Base-by-base conservation (phyloP, 768 basidiomycete species). In the Lactifluus rugatus region DNA sequence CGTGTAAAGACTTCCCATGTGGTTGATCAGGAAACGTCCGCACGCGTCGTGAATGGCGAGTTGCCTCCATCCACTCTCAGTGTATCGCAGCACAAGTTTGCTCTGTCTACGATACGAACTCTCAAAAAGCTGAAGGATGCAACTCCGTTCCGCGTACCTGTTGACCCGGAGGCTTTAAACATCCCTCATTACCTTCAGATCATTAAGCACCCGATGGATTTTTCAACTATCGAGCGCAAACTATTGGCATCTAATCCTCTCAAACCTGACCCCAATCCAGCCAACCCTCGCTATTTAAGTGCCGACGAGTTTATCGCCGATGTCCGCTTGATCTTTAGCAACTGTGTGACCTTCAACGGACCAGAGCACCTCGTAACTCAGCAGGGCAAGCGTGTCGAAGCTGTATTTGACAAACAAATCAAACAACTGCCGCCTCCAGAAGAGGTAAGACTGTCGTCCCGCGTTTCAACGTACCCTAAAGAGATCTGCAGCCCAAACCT, bases 121-220 rank as follows among this genome's bases (percentile, higher is more conserved):
- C 70, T 98, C 67, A 95, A 90, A 78, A 93, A 90, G 75, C 69
- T 83, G 68, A 91, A 90, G 69, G 91, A 95, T 54, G 82, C 91
- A 0, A 67, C 69, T 1, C 84, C 93, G 1, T 99, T 99, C 74
- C 71, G 87, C 52, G 77, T 76, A 50, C 93, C 96, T 19, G 96
- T 99, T 56, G 96, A 99, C 70, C 79, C 85, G 21, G 79, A 93
- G 64, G 86, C 82, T 8, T 75, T 92, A 64, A 83, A 82, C 60
- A 82, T 91, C 60, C 95, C 93, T 9, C 92, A 95, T 69, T 99
- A 99, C 66, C 81, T 81, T 36, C 78, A 78, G 46, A 83, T 98
- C 68, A 82, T 99, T 72, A 89, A 85, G 67, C 81, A 78, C 26
- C 96, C 96, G 0, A 97, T 97, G 91, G 96, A 98, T 69, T 79